A percentile compares a stretch with the other conserved stretches of the same genome.
These are phyloP conservation scores for Serendipita sp. DNA, from an alignment of 768 basidiomycete genomes.

Conservation along the genomic window DNA sequence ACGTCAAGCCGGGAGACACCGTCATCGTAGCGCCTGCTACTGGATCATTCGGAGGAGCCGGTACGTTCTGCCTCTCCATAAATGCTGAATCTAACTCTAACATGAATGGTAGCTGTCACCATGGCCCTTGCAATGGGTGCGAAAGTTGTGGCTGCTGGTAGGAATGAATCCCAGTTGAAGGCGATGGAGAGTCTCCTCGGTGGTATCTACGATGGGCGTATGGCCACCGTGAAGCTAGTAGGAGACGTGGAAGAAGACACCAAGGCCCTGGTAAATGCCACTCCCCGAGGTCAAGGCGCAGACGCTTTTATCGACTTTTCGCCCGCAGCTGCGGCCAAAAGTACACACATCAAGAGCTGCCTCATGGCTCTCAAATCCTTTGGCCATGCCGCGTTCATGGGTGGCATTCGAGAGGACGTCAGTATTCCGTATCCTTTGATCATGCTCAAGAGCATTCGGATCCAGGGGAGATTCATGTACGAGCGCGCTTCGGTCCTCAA, in stretches of 20 bases:
- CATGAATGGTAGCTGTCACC: neutral
- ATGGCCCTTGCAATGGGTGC: conserved; percentile 1
- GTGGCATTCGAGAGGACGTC: neutral
- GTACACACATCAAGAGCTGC: neutral
- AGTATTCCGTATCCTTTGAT: neutral
- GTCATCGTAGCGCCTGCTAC: conserved; percentile 1
- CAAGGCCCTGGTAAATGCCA: neutral
- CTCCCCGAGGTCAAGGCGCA: neutral
- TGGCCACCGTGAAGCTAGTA: neutral
- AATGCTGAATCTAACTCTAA: neutral
- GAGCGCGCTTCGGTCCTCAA: neutral
- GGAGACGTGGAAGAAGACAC: neutral
- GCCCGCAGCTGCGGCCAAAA: neutral
- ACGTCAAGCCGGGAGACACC: neutral
- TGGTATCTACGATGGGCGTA: neutral
- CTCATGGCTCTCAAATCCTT: neutral
- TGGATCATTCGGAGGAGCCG: neutral
- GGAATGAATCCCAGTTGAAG: neutral
- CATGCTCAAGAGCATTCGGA: neutral
- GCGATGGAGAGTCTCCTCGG: neutral
- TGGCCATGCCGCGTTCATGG: neutral
- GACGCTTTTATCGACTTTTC: conserved; percentile 3
- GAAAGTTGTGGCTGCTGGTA: neutral
- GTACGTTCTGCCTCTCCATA: neutral
- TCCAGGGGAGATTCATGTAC: neutral